Percentiles rank a stretch among this genome's conserved stretches.
Conservation (phyloP, 805 yeast species). For the Blastobotrys robertii region DNA sequence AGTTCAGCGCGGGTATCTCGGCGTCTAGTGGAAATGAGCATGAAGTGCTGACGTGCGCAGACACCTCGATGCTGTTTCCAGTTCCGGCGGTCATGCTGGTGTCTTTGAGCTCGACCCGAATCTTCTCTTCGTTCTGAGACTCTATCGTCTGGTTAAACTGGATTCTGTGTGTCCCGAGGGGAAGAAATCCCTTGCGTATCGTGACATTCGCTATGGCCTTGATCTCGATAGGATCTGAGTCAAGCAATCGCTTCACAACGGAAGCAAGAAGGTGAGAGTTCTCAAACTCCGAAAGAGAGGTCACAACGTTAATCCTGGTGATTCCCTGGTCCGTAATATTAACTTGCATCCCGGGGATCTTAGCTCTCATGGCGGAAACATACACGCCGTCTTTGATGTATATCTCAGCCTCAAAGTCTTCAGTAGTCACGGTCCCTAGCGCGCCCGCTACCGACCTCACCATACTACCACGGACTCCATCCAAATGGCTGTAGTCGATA, state of each 20-base stretch:
- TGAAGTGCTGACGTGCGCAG: conserved; percentile 4
- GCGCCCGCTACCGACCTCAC: conserved; percentile 6
- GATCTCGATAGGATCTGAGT: conserved; percentile 9
- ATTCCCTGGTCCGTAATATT: conserved; percentile 4
- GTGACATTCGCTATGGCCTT: conserved; percentile 6
- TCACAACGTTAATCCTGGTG: conserved; percentile 9
- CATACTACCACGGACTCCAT: conserved; percentile 7
- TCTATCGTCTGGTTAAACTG: conserved; percentile 9
- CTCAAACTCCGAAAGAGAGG: conserved; percentile 14
- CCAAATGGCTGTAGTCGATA: conserved; percentile 9
- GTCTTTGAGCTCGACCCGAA: conserved; percentile 4
- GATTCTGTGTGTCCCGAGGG: conserved; percentile 10
- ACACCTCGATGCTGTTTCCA: conserved; percentile 4
- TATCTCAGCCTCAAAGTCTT: conserved; percentile 6
- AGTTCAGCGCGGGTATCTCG: conserved; percentile 20
- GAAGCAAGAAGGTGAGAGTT: conserved; percentile 10
- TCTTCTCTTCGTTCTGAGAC: conserved; percentile 1
- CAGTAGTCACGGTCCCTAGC: conserved; percentile 4
- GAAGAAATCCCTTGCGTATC: conserved; percentile 10
- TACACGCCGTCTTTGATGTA: conserved; percentile 5
- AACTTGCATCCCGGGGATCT: conserved; percentile 12
- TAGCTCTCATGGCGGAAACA: conserved; percentile 10
- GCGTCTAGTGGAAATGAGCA: conserved; percentile 12
- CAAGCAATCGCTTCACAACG: conserved; percentile 9
- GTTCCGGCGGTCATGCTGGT: conserved; percentile 2